These are phyloP conservation scores for Mycena haematopus DNA, from an alignment of 768 basidiomycete species.

Conservation along the genomic window DNA sequence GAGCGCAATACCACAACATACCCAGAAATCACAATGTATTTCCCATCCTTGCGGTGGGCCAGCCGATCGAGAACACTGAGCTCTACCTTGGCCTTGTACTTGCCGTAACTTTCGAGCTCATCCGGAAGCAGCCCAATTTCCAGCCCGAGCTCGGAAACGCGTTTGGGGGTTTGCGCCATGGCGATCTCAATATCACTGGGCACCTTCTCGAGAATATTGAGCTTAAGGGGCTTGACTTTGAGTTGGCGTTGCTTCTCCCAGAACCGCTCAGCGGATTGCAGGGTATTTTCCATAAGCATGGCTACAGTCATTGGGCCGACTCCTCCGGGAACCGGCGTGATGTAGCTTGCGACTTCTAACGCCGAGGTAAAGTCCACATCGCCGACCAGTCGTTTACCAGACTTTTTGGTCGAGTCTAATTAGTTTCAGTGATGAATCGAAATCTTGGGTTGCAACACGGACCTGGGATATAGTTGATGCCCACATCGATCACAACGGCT, in stretches of 20 bases:
- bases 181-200: constrained; percentile 98
- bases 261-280: constrained; percentile 80
- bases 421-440: not conserved
- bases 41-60: constrained; percentile 85
- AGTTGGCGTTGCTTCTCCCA: constrained; percentile 73
- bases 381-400: constrained; percentile 93
- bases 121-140: constrained; percentile 88
- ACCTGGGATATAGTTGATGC: constrained; percentile 96
- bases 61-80: constrained; percentile 86
- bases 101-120: constrained; percentile 93
- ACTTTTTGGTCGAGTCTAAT: constrained; percentile 87
- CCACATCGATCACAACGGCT: constrained; percentile 95
- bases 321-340: constrained; percentile 98
- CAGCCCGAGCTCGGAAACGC: constrained; percentile 77
- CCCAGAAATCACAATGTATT: constrained; percentile 97
- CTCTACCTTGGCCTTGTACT: constrained; percentile 97
- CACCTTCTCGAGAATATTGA: constrained; percentile 84
- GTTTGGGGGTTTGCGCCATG: constrained; percentile 93
- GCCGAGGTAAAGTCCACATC: constrained; percentile 91
- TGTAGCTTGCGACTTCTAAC: constrained; percentile 79
- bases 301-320: constrained; percentile 99
- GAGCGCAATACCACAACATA: constrained; percentile 40
- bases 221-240: constrained; percentile 78
- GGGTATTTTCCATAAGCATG: constrained; percentile 94
- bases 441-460: constrained; percentile 21